Evolutionary conservation across 345 rosid genomes (phyloP), one percentile per base, ranked within the genome.

Genomic region (Eucalyptus pauciflora): DNA sequence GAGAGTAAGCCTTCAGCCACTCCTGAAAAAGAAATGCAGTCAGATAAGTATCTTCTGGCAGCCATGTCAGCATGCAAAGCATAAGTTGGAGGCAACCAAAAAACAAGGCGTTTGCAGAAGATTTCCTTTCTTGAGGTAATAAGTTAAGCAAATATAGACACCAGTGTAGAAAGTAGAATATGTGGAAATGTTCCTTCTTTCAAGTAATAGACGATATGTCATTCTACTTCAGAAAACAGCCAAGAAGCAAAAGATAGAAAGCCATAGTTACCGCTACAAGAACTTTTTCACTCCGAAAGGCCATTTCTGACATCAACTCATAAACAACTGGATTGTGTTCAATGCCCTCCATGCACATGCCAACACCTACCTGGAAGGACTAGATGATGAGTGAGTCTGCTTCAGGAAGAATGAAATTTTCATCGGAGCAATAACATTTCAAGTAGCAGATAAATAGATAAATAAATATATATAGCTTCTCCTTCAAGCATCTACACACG

Each of bases 341-440:
- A 91, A 96, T 96, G 86, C 99, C 99, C 90, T 97, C 99, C 99
- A 95, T 95, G 94, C 99, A 97, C 96, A 94, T 93, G 88, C 99
- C 99, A 90, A 97, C 97, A 87, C 99, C 99, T 37, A 97, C 97
- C 99, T 96, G 89, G 87, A 88, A 52, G 54, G 86, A 80, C 69
- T 33, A 76, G 41, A 86, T 87, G 33, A 60, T 62, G 87, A 50
- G 89, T 58, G 85, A 86, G 88, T 48, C 25, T 89, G 81, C 14
- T 83, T 50, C 8, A 79, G 13, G 41, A 33, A 51, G 54, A 29
- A 62, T 43, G 54, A 33, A 86, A 50, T 64, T 87, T 88, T 43
- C 85, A 64, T 64, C 1, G 9, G 76, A 64, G 76, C 76, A 64
- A 14, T 64, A 64, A 64, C 76, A n/a, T n/a, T 64, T 64, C 76